These are phyloP conservation scores for Russula sp. DNA, from an alignment of 768 basidiomycete species.

Conservation along the genomic window DNA sequence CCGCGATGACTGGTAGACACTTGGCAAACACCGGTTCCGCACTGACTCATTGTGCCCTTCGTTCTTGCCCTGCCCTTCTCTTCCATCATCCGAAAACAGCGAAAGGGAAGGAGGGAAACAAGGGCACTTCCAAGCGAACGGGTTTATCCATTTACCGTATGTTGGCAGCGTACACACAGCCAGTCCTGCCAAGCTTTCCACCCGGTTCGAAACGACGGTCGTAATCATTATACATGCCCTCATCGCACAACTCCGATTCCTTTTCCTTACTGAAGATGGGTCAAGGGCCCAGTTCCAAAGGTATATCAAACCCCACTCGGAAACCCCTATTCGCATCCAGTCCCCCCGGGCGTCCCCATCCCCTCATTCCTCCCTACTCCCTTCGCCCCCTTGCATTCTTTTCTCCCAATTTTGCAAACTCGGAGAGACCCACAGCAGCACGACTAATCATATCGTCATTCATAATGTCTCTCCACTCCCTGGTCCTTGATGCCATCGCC, in stretches of 20 bases:
- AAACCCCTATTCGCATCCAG: not conserved
- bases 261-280: not conserved
- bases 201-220: not conserved
- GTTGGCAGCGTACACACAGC: not conserved
- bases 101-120: no score
- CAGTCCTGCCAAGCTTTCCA: not conserved
- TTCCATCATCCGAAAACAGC: no score
- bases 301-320: not conserved
- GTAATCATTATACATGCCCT: not conserved
- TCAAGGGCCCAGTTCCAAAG: not conserved
- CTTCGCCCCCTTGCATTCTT: not conserved
- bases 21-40: no score
- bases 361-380: not conserved
- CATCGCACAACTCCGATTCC: not conserved
- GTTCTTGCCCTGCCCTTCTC: no score
- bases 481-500: not conserved
- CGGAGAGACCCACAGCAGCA: not conserved
- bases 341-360: not conserved
- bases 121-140: no score
- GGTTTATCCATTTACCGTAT: no score
- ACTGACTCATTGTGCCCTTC: no score
- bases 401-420: not conserved
- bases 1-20: no score
- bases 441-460: not conserved
- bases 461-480: not conserved